Base-by-base conservation (phyloP, 345 rosid genomes). In the Sapria himalayana region DNA sequence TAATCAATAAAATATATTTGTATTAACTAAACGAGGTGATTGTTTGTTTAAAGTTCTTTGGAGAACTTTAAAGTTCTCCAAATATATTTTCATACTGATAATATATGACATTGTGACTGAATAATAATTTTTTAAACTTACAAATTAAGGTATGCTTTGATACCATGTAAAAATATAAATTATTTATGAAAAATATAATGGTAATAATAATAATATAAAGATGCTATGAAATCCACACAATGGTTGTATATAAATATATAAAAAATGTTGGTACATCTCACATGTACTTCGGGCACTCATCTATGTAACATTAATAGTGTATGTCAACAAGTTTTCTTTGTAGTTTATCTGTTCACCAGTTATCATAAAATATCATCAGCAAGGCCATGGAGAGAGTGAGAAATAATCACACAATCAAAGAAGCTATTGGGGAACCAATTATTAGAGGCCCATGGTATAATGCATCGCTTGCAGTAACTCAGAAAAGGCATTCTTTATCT, bases 381-480 rank as follows among this genome's bases (percentile, higher is more conserved):
- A 77, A 76, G 58, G 92, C 99, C 7, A 69, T 84, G 73, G 92
- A 77, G 72, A 79, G 71, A 71, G 99, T 77, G 32, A 25, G 66
- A 55, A 64, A 64, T 29, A 73, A 59, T 50, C 72, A 69, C 63
- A 79, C 66, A 16, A 55, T 89, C 44, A 69, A 60, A 19, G 79
- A 79, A 42, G 92, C 85, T 48, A 58, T 89, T 7, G 99, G 99
- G 50, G 93, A 77, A 41, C 99, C 99, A 18, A 61, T 84, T 47
- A 66, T 67, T 55, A 79, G 70, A 72, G 99, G 99, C 29, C 79
- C 93, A 48, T 89, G 99, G 99, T 84, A 84, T 61, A 71, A 63
- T 66, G 92, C 99, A 25, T 74, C 95, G 49, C 85, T 89, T 47
- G 93, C 93, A 38, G 84, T 89, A 44, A 69, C 95, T 60, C 95